Base-by-base conservation (phyloP, 129 eudicot species). In the Oenanthe sinensis region DNA sequence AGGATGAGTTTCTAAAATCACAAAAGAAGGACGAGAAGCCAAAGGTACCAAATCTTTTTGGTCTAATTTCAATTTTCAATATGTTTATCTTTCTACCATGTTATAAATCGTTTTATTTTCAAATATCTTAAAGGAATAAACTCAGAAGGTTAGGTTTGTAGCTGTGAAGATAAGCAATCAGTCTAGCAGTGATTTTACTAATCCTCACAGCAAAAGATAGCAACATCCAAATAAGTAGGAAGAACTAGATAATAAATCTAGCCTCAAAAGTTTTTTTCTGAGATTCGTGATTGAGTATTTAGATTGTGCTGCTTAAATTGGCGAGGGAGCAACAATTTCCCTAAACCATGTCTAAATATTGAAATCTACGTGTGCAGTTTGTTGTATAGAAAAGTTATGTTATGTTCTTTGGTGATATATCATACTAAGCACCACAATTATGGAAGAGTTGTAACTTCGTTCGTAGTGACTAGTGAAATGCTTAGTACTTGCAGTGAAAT, bases 21-120 rank as follows among this genome's bases (percentile, higher is more conserved):
- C 84, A 87, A 85, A 86, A 91, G 90, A 80, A 91, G 82, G 92
- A 88, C 46, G 94, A 91, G 84, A 91, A 95, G 82, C 98, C 98
- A 20, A 95, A 95, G 98, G 98, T 95, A 81, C 67, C 65, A 54
- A 4, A 76, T 63, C 28, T 28, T 69, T 78, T 63, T 63, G 37
- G 65, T 47, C 8, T 47, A 63, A 20, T 36, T 36, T 68, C 33
- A n/a, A 33, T 43, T 54, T 20, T 30, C 9, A 30, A 30, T 12
- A 28, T 30, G 14, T 26, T 39, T 67, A 26, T 26, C 42, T 67
- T 67, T 65, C 7, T 14, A 67, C 9, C 20, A 4, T 28, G 39
- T 65, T 12, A 11, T 12, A 13, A 28, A 65, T 9, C 39, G 13
- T 58, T 22, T n/a, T 8, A 26, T 62, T 24, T n/a, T 74, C 7